Conservation (phyloP, 805 yeast species). For the Maudiozyma turicensis region DNA sequence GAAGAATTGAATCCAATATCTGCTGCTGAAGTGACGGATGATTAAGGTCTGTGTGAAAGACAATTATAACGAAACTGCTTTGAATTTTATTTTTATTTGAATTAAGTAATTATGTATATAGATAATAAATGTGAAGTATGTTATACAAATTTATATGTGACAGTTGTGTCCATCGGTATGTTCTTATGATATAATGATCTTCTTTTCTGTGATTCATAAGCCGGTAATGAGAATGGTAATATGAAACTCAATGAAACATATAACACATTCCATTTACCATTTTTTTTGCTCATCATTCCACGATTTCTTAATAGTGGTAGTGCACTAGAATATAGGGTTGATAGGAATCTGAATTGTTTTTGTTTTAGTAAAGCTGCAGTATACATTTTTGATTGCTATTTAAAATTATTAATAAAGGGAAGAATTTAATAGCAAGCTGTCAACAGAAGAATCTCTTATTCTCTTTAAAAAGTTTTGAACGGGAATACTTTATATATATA, state of each 20-base stretch:
- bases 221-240: constrained; percentile 24
- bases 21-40: background rate
- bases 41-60: background rate
- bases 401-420: too few relatives aligned
- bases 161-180: background rate
- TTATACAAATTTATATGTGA: background rate
- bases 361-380: background rate
- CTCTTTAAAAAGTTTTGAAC: too few relatives aligned
- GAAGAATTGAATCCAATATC: background rate
- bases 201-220: constrained; percentile 14
- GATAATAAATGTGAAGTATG: background rate
- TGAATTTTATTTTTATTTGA: too few relatives aligned
- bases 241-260: constrained; percentile 22
- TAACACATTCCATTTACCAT: background rate
- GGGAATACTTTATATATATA: too few relatives aligned
- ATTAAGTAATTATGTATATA: too few relatives aligned
- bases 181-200: background rate
- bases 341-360: background rate
- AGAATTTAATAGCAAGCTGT: too few relatives aligned
- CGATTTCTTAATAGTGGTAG: background rate
- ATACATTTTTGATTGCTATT: background rate
- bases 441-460: too few relatives aligned
- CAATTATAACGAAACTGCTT: too few relatives aligned
- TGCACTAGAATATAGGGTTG: background rate
- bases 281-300: background rate